phyloP scores from a whole-genome alignment of 441 rosid species.

The Omphalea diandra region DNA sequence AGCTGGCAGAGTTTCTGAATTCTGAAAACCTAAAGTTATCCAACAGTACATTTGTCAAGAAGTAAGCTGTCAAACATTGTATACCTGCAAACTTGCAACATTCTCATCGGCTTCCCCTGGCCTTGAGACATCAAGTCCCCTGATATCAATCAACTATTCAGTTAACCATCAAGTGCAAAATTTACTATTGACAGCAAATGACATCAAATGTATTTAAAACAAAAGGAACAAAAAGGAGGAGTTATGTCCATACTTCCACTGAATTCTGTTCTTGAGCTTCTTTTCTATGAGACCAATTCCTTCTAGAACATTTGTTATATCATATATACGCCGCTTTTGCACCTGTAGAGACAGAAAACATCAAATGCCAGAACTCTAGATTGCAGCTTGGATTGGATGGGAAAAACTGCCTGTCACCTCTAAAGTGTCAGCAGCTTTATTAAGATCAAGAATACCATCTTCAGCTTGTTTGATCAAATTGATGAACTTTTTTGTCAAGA shows the following conservation, averaged over 20 bases:
- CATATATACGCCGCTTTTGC: conserved; percentile 97
- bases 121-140: conserved; percentile 88
- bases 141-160: conserved; percentile 35
- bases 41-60: neutral
- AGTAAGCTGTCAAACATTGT: neutral
- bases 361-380: conserved; percentile 22
- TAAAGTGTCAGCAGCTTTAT: conserved; percentile 89
- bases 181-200: conserved; percentile 9
- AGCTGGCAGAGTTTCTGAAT: neutral
- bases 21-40: neutral
- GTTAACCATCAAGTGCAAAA: neutral
- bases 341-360: conserved; percentile 51
- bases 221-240: conserved; percentile 10
- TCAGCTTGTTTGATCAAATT: conserved; percentile 91
- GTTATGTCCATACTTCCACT: conserved; percentile 76
- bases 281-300: conserved; percentile 98
- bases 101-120: conserved; percentile 74
- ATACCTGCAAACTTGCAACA: conserved; percentile 79
- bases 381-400: conserved; percentile 5
- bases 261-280: conserved; percentile 93
- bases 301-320: conserved; percentile 97
- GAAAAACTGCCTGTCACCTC: conserved; percentile 61
- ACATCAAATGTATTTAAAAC: conserved; percentile 18
- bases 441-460: conserved; percentile 94
- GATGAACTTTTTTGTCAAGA: conserved; percentile 94